phyloP scores from a whole-genome alignment of 768 basidiomycete genomes.

The Suillus plorans region DNA sequence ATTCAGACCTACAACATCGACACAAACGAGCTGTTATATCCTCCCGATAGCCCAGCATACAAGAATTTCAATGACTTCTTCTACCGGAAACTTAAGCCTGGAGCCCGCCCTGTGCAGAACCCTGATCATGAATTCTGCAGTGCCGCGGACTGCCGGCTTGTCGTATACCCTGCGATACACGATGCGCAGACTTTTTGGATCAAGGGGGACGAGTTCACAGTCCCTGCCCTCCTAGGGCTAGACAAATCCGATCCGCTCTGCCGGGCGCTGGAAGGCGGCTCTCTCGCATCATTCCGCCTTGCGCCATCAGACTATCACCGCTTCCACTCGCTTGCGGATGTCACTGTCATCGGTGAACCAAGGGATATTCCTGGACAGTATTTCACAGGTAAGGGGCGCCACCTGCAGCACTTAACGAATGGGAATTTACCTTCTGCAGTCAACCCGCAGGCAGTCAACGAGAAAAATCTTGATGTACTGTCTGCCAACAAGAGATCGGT shows the following conservation, averaged over 20 bases:
- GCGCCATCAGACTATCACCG: constrained; percentile 84
- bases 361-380: constrained; percentile 54
- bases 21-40: constrained; percentile 52
- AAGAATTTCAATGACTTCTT: constrained; percentile 81
- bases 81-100: constrained; percentile 53
- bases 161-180: constrained; percentile 59
- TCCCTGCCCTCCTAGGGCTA: constrained; percentile 56
- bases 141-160: constrained; percentile 73
- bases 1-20: constrained; percentile 54
- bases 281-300: constrained; percentile 70
- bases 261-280: constrained; percentile 40
- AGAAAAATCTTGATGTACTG: constrained; percentile 62
- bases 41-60: constrained; percentile 62
- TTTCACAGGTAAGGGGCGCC: constrained; percentile 48
- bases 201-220: constrained; percentile 70
- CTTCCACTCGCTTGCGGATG: constrained; percentile 71
- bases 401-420: not conserved
- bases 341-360: constrained; percentile 41
- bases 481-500: constrained; percentile 62
- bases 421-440: constrained; percentile 35
- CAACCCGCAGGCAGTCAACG: constrained; percentile 78
- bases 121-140: constrained; percentile 52
- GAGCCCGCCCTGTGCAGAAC: constrained; percentile 60
- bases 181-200: constrained; percentile 73
- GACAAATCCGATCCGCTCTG: constrained; percentile 42